Evolutionary conservation across 176 grass and related monocot genomes (phyloP).

Genomic region (Metroxylon sagu): DNA sequence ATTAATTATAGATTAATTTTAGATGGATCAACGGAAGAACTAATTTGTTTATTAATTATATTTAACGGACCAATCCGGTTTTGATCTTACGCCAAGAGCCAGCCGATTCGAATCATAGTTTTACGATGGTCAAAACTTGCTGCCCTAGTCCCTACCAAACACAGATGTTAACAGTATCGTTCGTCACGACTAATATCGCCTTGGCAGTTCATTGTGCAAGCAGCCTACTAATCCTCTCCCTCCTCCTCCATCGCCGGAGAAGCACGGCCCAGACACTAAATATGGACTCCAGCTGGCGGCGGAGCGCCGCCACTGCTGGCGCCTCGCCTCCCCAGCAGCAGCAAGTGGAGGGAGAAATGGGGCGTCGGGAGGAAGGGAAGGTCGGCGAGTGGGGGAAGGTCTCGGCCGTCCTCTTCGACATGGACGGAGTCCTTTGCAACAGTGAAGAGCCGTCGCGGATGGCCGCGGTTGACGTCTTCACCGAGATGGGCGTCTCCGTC

Average conservation of each 20-base stretch:
- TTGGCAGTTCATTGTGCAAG: no score
- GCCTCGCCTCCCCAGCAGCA: conserved; percentile 14
- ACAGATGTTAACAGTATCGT: no score
- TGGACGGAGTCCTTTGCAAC: conserved; percentile 93
- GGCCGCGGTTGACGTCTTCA: conserved; percentile 77
- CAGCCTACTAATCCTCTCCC: not conserved
- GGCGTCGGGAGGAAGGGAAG: not conserved
- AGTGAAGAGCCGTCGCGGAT: conserved; percentile 78
- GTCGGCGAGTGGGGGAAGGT: conserved; percentile 59
- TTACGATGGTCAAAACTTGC: no score
- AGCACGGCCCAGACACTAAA: conserved; percentile 13
- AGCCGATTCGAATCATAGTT: no score
- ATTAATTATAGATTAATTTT: no score
- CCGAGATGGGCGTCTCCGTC: conserved; percentile 82
- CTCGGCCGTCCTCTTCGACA: conserved; percentile 88
- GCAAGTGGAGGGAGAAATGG: not conserved
- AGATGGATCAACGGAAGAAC: no score
- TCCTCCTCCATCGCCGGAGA: conserved; percentile 16
- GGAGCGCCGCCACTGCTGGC: not conserved
- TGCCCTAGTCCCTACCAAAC: no score
- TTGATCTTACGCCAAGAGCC: no score
- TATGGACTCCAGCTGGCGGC: conserved; percentile 21
- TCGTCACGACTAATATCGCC: no score
- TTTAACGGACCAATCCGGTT: no score
- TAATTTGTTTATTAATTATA: no score